Evolutionary conservation across 163 green algal genomes (phyloP), one percentile per base, ranked within the genome.

Genomic region (Scenedesmus sp.): DNA sequence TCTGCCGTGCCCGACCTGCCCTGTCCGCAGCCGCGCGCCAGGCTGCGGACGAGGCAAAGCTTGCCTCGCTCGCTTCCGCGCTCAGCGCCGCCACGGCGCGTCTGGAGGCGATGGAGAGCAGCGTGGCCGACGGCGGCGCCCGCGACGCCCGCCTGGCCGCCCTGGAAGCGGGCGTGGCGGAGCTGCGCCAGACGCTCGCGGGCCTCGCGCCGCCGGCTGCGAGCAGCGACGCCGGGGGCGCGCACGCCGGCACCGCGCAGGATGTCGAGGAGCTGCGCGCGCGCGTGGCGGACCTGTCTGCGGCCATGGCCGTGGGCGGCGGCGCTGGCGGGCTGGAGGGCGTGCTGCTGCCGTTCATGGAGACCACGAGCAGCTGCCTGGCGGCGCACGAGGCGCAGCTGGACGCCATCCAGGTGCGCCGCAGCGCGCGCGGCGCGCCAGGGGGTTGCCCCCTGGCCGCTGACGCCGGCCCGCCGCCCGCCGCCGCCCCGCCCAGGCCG

Each of bases 281-380:
- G 36, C 18, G 20, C 17, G 63, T 56, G 18, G 29, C 39, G 29
- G 36, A 56, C 17, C 13, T 57, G 44, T 60, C 64, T 3, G 15
- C 39, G 22, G 26, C 64, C 34, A 26, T 62, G 6, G 26, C 36
- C 39, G 34, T 28, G 17, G 26, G 29, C 48, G 36, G 44, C 48
- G 26, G 5, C 26, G 22, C 24, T 57, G 62, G 62, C 11, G 62
- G 50, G 62, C 62, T 70, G 62, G 74, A 75, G n/a, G 74, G 75
- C 17, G 18, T 58, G 29, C 28, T 71, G 17, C 31, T 80, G 71
- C 71, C 71, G 28, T 81, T 81, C 63, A 81, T 81, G 74, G 74
- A 81, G 63, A 66, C 62, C 14, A 81, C 74, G 50, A 75, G 74
- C 63, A 34, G 14, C 36, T 81, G 74, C 74, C 39, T 81, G 63